Percentiles rank a stretch among this genome's conserved stretches.
phyloP scores from a whole-genome alignment of 2,329 filamentous ascomycete genomes.

The Aureobasidium zeae region DNA sequence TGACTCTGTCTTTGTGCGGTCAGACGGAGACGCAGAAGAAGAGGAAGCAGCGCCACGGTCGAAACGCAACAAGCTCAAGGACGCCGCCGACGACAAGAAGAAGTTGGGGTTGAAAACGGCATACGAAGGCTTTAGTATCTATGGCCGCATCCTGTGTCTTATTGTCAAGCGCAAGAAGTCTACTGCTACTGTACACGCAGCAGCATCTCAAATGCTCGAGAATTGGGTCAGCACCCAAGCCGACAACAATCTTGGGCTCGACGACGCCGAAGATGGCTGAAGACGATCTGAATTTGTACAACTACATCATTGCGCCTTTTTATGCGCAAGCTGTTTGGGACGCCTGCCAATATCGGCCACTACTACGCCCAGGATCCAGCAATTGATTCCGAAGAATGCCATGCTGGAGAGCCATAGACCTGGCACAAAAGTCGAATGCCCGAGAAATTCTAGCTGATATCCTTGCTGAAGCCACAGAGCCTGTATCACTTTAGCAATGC shows the following conservation, averaged over 20 bases:
- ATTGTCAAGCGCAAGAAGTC: constrained; percentile 65
- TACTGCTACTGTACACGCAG: constrained; percentile 19
- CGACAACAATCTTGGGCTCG: constrained; percentile 25
- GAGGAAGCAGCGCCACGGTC: constrained; percentile 25
- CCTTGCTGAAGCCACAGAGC: constrained; percentile 43
- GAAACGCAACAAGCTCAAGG: constrained; percentile 22
- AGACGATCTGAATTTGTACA: neutral
- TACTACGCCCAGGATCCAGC: constrained; percentile 76
- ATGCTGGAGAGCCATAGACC: constrained; percentile 70
- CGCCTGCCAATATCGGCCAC: constrained; percentile 51
- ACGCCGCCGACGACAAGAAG: constrained; percentile 65
- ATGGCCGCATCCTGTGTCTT: constrained; percentile 83
- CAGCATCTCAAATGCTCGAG: constrained; percentile 32
- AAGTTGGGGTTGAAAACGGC: constrained; percentile 76
- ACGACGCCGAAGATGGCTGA: constrained; percentile 25
- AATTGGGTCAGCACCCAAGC: constrained; percentile 32
- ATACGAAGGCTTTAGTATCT: constrained; percentile 94
- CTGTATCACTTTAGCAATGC: constrained; percentile 17
- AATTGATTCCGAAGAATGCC: constrained; percentile 75
- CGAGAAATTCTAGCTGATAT: constrained; percentile 49
- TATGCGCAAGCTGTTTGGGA: too few relatives aligned
- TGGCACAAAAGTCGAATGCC: constrained; percentile 72
- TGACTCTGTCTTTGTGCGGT: constrained; percentile 30
- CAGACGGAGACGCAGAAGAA: constrained; percentile 30
- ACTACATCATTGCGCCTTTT: neutral